phyloP scores from a whole-genome alignment of 1,284 basidiomycete genomes.

The Rhodotorula sp. region DNA sequence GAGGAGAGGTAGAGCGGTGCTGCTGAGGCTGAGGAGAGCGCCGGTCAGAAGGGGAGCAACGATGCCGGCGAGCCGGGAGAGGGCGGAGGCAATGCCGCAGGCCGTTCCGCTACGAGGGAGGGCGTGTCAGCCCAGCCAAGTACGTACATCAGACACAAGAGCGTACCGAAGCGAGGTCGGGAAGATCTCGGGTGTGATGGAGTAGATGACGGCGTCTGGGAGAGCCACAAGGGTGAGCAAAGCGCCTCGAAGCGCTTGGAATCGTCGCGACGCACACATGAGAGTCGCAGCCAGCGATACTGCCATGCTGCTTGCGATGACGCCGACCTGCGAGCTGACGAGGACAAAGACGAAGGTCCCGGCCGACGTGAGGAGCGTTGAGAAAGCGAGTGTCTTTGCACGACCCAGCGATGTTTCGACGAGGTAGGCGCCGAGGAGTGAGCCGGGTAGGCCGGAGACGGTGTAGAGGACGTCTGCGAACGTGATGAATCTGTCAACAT shows the following conservation, averaged over 20 bases:
- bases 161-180: constrained; percentile 21
- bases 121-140: background rate
- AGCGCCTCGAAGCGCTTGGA: constrained; percentile 4
- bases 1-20: constrained; percentile 72
- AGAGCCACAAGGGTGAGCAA: background rate
- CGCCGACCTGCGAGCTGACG: constrained; percentile 62
- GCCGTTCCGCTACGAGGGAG: constrained; percentile 76
- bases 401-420: constrained; percentile 77
- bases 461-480: constrained; percentile 35
- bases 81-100: constrained; percentile 82
- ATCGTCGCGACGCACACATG: constrained; percentile 69
- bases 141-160: background rate
- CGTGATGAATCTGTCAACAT: background rate
- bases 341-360: constrained; percentile 73
- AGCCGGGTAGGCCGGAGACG: constrained; percentile 25
- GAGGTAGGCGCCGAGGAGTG: constrained; percentile 81
- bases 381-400: constrained; percentile 70
- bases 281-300: constrained; percentile 79
- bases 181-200: constrained; percentile 42
- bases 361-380: constrained; percentile 74
- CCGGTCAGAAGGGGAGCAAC: constrained; percentile 84
- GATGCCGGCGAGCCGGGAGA: constrained; percentile 89
- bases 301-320: constrained; percentile 73
- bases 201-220: constrained; percentile 43
- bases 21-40: constrained; percentile 64